Base-by-base conservation (phyloP, 305 asterid genomes). In the Fraxinus paxiana region DNA sequence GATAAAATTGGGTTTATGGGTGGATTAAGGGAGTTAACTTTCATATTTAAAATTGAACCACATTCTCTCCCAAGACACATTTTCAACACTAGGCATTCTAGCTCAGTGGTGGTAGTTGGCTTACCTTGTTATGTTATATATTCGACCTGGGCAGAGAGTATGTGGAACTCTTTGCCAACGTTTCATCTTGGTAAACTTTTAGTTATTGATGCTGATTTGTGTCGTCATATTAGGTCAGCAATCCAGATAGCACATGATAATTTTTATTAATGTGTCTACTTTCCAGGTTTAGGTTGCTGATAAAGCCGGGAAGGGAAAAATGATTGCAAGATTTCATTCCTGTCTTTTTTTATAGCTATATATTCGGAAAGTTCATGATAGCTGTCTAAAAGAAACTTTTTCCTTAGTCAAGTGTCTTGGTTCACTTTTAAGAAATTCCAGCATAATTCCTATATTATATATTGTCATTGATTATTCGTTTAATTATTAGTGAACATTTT, bases 321-420 rank as follows among this genome's bases (percentile, higher is more conserved):
- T 26, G 73, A 65, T 65, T 24, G 35, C 73, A 4, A 65, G 31
- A 65, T 65, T 26, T 26, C 35, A 65, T 65, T 65, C 73, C 35
- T 26, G 31, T 12, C 35, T 34, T 63, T 26, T 17, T 72, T 80
- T 67, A 28, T 28, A 71, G 28, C 61, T n/a, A 7, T 61, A 33
- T 73, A n/a, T 59, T 33, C 12, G 35, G 46, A 78, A 56, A 15
- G 43, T 38, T 35, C 72, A 4, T 13, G 17, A 9, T 69, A 61
- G 74, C 65, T 34, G 18, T 67, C 30, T 65, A 20, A 54, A 31
- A 80, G 17, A 54, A 80, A 71, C 74, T 51, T 22, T 73, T 73
- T 73, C 43, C 35, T 63, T 31, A n/a, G 22, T 76, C 75, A 28
- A 34, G 46, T 8, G 34, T 12, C n/a, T 56, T 59, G 34, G 43